phyloP scores from a whole-genome alignment of 495 filamentous ascomycete genomes.

The Tuber magnatum region DNA sequence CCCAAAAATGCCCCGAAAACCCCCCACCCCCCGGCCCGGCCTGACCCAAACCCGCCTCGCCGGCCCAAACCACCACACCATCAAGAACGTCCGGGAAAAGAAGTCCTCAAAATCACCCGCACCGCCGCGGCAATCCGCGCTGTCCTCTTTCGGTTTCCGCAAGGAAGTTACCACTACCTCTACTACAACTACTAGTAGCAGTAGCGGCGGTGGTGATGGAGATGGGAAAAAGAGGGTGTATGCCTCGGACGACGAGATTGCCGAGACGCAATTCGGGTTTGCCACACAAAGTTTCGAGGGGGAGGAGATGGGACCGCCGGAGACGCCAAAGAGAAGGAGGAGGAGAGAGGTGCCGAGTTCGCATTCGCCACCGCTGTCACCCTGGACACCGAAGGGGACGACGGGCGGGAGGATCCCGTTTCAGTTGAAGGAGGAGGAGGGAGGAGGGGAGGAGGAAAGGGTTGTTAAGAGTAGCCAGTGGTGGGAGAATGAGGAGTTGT shows the following conservation, averaged over 20 bases:
- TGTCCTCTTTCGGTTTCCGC: slow-evolving; percentile 29
- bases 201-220: neutral
- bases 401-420: neutral
- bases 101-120: neutral
- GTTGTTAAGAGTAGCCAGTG: slow-evolving; percentile 38
- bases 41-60: slow-evolving; percentile 26
- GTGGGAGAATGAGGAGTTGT: slow-evolving; percentile 37
- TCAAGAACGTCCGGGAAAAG: slow-evolving; percentile 26
- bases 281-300: slow-evolving; percentile 44
- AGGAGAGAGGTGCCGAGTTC: slow-evolving; percentile 27
- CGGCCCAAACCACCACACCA: slow-evolving; percentile 16
- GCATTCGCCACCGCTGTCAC: slow-evolving; percentile 30
- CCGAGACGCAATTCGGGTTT: slow-evolving; percentile 30
- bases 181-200: neutral
- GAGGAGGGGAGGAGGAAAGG: neutral
- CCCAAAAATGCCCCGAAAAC: slow-evolving; percentile 8
- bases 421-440: neutral
- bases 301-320: slow-evolving; percentile 6
- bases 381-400: slow-evolving; percentile 16
- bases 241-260: slow-evolving; percentile 11
- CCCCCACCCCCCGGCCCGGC: slow-evolving; percentile 8
- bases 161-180: neutral
- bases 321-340: slow-evolving; percentile 24
- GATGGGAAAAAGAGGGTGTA: slow-evolving; percentile 9
- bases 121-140: slow-evolving; percentile 14